Evolutionary conservation across 345 rosid species (phyloP), one percentile per base, ranked within the genome.

Genomic region (Fremontodendron californicum): DNA sequence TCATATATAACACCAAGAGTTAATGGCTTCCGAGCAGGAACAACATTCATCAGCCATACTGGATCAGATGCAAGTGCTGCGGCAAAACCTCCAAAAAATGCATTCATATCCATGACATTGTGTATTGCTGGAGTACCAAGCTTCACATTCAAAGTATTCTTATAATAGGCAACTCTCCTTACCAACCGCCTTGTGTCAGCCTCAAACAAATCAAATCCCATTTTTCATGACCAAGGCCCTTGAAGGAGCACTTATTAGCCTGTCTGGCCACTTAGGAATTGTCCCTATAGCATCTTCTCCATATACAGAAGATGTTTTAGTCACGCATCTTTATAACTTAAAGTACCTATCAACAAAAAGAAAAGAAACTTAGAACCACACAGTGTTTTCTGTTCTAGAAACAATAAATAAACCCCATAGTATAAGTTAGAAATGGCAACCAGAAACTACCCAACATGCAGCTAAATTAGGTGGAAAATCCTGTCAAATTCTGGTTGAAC

Each of bases 91-190:
- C 99, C 99, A 11, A 96, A 90, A 84, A 93, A 83, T n/a, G 99
- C 96, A 77, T 92, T 93, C 99, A 96, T 93, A 78, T 95, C 99
- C 97, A 95, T 90, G 77, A 90, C 78, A 73, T 96, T 96, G 81
- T 96, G 89, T 55, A 86, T 75, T 75, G 93, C 87, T 35, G 88
- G 87, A 83, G 91, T 82, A 78, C 96, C 97, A 55, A 93, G 83
- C 89, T 86, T 77, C 87, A 93, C 66, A 27, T 90, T 85, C 82
- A 92, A 81, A 9, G 81, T 77, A 64, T 83, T 85, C 84, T 88
- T 93, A 81, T 96, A 93, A 81, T 93, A 91, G 66, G 92, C 86
- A 81, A 93, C 96, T 80, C 97, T 86, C 85, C 93, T 91, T 51
- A 80, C 84, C 99, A 96, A 96, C 69, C 92, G 87, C 73, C 88